Conservation (phyloP, 371 early-diverging fungal genomes). For the Mucor indicus region DNA sequence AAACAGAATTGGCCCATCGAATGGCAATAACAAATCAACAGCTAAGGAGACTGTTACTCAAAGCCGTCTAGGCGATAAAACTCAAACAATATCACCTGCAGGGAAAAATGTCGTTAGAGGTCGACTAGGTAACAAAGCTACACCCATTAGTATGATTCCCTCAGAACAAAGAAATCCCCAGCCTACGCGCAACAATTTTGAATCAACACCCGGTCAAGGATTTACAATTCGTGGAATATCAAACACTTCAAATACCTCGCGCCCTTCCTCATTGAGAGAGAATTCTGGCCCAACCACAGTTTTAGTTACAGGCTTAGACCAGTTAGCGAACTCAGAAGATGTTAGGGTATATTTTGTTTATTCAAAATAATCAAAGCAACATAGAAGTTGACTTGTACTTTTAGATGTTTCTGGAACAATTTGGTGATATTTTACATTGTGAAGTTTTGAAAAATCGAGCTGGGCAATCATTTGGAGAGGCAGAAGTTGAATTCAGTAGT, state of each 20-base stretch:
- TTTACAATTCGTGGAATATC: conserved; percentile 26
- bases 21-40: no score
- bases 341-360: conserved; percentile 38
- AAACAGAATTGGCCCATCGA: not conserved
- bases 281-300: conserved; percentile 52
- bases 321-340: conserved; percentile 54
- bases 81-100: not conserved
- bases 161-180: no score
- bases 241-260: conserved; percentile 2
- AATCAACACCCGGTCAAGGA: no score
- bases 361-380: not conserved
- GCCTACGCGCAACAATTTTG: no score
- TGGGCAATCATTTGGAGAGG: conserved; percentile 46
- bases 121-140: no score
- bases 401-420: conserved; percentile 32
- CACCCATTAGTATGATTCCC: no score
- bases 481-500: conserved; percentile 44
- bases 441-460: conserved; percentile 37
- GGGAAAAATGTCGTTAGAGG: not conserved
- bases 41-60: not conserved
- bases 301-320: conserved; percentile 56
- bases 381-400: not conserved
- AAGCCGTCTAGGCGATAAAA: not conserved
- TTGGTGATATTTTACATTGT: conserved; percentile 38
- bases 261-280: conserved; percentile 42